Evolutionary conservation across 805 yeast species (phyloP).

Genomic region (Lachancea sp.): DNA sequence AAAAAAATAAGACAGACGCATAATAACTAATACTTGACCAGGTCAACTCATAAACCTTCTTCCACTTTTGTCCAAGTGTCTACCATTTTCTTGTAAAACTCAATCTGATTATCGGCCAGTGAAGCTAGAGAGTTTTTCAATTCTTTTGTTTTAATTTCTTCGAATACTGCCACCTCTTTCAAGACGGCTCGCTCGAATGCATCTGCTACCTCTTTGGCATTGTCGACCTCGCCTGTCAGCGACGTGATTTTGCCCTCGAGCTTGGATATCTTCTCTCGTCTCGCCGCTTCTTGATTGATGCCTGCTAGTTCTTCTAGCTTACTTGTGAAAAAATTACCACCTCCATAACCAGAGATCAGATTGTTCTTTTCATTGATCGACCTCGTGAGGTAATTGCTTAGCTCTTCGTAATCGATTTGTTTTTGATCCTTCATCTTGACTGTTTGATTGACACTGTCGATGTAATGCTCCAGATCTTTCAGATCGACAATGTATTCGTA

Average conservation of each 20-base stretch:
- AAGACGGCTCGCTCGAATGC: conserved; percentile 51
- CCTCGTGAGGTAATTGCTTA: conserved; percentile 69
- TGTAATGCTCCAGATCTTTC: conserved; percentile 82
- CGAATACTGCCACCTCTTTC: conserved; percentile 62
- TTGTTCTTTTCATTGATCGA: conserved; percentile 60
- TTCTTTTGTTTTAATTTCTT: conserved; percentile 71
- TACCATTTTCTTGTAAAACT: conserved; percentile 61
- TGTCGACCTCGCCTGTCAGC: conserved; percentile 44
- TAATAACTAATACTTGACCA: conserved; percentile 1
- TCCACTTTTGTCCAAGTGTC: conserved; percentile 65
- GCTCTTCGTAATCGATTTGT: conserved; percentile 82
- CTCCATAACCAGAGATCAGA: conserved; percentile 45
- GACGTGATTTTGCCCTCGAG: conserved; percentile 44
- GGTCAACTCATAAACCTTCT: conserved; percentile 22
- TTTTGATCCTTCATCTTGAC: conserved; percentile 85
- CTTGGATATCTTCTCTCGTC: conserved; percentile 46
- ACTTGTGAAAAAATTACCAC: conserved; percentile 46
- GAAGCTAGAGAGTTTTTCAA: conserved; percentile 61
- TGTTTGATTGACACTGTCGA: conserved; percentile 55
- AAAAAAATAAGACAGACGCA: conserved; percentile 3
- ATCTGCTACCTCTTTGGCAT: conserved; percentile 45
- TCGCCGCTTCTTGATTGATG: conserved; percentile 50
- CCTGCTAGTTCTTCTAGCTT: conserved; percentile 60
- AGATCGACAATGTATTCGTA: conserved; percentile 75
- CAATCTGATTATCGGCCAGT: conserved; percentile 71